Evolutionary conservation across 768 basidiomycete species (phyloP).

Genomic region (Asterophora lycoperdoides): DNA sequence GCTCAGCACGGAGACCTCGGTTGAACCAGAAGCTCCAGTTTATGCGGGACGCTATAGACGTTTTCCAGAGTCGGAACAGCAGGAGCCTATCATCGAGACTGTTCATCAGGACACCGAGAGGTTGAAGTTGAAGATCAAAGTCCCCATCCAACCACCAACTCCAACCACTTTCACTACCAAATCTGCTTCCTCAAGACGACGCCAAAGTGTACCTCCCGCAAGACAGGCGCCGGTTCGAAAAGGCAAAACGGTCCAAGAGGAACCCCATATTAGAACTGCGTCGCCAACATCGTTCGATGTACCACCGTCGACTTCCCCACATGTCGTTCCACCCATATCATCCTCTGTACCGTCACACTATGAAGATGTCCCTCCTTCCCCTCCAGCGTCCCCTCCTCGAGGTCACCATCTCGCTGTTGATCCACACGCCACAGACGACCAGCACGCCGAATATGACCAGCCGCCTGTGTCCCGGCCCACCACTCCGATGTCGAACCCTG

Average conservation of each 20-base stretch:
- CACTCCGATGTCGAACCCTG: slow-evolving; percentile 27
- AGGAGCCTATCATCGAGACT: slow-evolving; percentile 19
- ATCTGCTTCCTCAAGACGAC: slow-evolving; percentile 20
- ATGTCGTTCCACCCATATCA: background rate
- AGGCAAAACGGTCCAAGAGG: background rate
- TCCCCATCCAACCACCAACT: slow-evolving; percentile 16
- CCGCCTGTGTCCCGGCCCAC: background rate
- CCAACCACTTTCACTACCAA: slow-evolving; percentile 22
- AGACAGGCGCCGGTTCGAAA: slow-evolving; percentile 14
- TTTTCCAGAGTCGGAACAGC: slow-evolving; percentile 26
- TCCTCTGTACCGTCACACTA: background rate
- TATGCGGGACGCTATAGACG: slow-evolving; percentile 20
- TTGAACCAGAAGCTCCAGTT: slow-evolving; percentile 23
- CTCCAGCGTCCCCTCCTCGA: background rate
- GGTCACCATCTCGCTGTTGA: too few relatives aligned
- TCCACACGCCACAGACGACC: too few relatives aligned
- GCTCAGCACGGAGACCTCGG: slow-evolving; percentile 12
- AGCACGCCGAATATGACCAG: too few relatives aligned
- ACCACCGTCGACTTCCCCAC: background rate
- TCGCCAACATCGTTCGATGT: background rate
- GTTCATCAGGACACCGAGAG: slow-evolving; percentile 30
- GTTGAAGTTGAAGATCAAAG: slow-evolving; percentile 35
- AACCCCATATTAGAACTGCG: background rate
- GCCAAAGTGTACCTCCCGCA: slow-evolving; percentile 14
- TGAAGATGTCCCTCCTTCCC: background rate